Base-by-base conservation (phyloP, 192 early-diverging fungal species). In the Backusella circina region DNA sequence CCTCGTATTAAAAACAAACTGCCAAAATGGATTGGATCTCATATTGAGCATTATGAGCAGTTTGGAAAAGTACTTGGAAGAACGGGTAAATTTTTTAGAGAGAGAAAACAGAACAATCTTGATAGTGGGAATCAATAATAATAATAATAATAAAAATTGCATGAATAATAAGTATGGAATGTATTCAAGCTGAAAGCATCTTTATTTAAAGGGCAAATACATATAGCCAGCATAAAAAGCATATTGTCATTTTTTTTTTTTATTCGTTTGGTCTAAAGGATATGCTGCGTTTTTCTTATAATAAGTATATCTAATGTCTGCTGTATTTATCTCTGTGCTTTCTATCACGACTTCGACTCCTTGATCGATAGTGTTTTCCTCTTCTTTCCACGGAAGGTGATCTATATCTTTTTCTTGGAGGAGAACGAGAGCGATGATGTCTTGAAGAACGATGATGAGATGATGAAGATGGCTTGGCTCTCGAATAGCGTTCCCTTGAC, bases 1-100 rank as follows among this genome's bases (percentile, higher is more conserved):
- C 71, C 69, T 0, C 68, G 85, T 8, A 89, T 95, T 5, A 75
- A 77, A 15, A 82, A 85, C 26, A 95, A 95, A 75, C 80, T 95
- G 4, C 94, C 94, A 1, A 82, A 79, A 2, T 95, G 94, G 94
- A 94, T 95, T 70, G 75, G 83, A n/a, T 76, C 84, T 12, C 78
- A 81, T n/a, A 71, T 84, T 9, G 81, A 81, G 35, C 75, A 80
- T 31, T 88, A 86, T 69, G 75, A 79, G 51, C 80, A 79, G 23
- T 88, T 90, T 81, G 89, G 88, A 5, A 71, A 79, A 5, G 77
- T 74, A 0, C 66, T 90, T 66, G 75, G 65, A 2, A 83, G 81
- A 47, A 36, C 82, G 5, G 75, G 83, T 16, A 51, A 78, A 5
- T 90, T 90, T 65, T 90, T 90, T 76, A 74, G 78, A 44, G 74